phyloP scores from a whole-genome alignment of 2,329 filamentous ascomycete genomes.

The Aspergillaceae sp. region DNA sequence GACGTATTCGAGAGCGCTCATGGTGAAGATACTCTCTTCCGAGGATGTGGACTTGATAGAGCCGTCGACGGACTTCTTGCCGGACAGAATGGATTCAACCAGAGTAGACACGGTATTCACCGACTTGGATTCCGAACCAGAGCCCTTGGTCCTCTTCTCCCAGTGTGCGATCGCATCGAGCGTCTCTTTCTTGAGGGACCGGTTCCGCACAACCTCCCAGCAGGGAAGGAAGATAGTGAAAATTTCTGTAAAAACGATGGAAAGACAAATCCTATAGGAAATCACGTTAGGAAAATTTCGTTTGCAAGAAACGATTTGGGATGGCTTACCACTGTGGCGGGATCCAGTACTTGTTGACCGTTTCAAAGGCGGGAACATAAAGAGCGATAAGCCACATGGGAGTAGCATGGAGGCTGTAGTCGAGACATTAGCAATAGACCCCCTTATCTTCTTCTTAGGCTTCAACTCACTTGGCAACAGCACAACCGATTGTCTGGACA shows the following conservation, averaged over 20 bases:
- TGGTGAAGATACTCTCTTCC: slow-evolving; percentile 46
- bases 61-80: slow-evolving; percentile 22
- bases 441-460: background rate
- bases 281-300: background rate
- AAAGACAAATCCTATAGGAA: slow-evolving; percentile 41
- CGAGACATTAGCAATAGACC: background rate
- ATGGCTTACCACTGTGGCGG: slow-evolving; percentile 53
- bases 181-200: slow-evolving; percentile 25
- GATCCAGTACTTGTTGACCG: slow-evolving; percentile 48
- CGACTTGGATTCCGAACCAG: slow-evolving; percentile 17
- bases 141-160: slow-evolving; percentile 26
- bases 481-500: slow-evolving; percentile 50
- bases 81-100: slow-evolving; percentile 21
- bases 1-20: slow-evolving; percentile 55
- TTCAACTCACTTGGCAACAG: slow-evolving; percentile 33
- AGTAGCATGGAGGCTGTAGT: slow-evolving; percentile 50
- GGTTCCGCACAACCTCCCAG: slow-evolving; percentile 44
- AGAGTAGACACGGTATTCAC: slow-evolving; percentile 21
- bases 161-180: slow-evolving; percentile 31
- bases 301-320: background rate
- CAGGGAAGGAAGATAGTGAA: slow-evolving; percentile 57
- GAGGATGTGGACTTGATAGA: slow-evolving; percentile 32
- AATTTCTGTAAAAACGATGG: slow-evolving; percentile 55
- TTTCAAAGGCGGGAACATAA: slow-evolving; percentile 46
- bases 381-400: slow-evolving; percentile 56